Conservation (phyloP, 768 basidiomycete species). For the Mycena belliarum region DNA sequence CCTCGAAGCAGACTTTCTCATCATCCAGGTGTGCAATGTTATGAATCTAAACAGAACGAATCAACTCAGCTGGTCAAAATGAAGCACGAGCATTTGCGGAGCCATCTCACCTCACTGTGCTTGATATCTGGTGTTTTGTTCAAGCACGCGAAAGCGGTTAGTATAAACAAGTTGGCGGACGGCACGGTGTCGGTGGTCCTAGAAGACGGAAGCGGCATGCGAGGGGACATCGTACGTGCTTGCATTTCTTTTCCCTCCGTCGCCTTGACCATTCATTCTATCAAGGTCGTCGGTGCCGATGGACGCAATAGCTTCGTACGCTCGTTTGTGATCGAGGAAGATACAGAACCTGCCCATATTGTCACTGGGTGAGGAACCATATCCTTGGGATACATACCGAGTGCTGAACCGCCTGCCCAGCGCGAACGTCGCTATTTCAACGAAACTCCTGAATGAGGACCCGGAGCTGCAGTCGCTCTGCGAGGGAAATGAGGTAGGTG, state of each 20-base stretch:
- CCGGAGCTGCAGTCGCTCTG: constrained; percentile 8
- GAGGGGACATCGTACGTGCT: constrained; percentile 4
- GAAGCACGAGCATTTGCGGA: constrained; percentile 11
- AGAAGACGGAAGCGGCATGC: background rate
- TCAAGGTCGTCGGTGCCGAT: constrained; percentile 20
- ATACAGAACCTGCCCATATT: background rate
- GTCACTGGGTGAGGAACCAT: constrained; percentile 1
- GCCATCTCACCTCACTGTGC: constrained; percentile 9
- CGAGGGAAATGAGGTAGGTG: constrained; percentile 2
- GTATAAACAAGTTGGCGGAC: background rate
- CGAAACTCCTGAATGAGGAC: background rate
- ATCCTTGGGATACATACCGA: background rate
- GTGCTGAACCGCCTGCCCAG: background rate
- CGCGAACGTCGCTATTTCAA: constrained; percentile 12
- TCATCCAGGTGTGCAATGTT: constrained; percentile 5
- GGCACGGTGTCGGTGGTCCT: background rate
- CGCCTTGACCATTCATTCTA: too few species aligned
- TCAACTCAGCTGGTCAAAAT: background rate
- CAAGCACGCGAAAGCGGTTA: background rate
- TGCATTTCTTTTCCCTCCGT: too few species aligned
- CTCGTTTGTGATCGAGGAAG: constrained; percentile 5
- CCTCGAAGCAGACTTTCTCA: constrained; percentile 9
- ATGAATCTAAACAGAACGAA: background rate
- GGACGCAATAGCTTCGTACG: constrained; percentile 39
- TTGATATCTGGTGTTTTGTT: constrained; percentile 5